Conservation (phyloP, 768 basidiomycete genomes). For the Xerocomellus dryophilus region DNA sequence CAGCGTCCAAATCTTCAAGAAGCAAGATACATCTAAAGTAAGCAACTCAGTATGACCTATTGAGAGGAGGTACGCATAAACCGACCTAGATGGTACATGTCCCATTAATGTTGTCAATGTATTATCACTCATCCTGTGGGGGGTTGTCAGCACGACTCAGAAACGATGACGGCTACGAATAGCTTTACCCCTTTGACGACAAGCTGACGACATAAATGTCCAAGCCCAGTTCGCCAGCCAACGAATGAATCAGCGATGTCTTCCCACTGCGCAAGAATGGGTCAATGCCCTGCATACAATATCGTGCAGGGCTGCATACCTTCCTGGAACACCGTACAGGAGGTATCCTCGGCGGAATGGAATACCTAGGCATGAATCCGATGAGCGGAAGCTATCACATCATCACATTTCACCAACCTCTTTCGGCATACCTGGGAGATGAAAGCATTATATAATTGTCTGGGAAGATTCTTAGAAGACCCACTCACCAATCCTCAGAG, state of each 20-base stretch:
- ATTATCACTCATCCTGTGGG: conserved; percentile 82
- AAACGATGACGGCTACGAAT: conserved; percentile 2
- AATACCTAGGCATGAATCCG: conserved; percentile 51
- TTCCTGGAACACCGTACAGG: conserved; percentile 82
- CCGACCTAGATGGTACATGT: conserved; percentile 77
- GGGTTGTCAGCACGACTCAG: conserved; percentile 7
- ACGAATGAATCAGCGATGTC: conserved; percentile 81
- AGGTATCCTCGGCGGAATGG: conserved; percentile 87
- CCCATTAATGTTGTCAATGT: conserved; percentile 85
- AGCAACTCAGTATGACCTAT: conserved; percentile 13
- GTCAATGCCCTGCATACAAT: conserved; percentile 12
- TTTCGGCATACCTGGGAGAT: conserved; percentile 75
- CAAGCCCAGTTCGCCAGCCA: conserved; percentile 80
- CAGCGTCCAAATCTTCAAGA: conserved; percentile 91
- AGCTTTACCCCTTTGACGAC: conserved; percentile 76
- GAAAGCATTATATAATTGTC: conserved; percentile 16
- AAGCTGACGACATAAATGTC: conserved; percentile 91
- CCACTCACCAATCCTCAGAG: conserved; percentile 78
- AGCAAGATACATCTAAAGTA: conserved; percentile 77
- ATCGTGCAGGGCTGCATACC: conserved; percentile 39
- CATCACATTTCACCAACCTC: conserved; percentile 51
- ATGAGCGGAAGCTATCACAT: conserved; percentile 21
- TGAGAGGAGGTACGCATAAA: conserved; percentile 1
- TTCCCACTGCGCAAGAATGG: conserved; percentile 55
- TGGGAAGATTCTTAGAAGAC: conserved; percentile 18